Base-by-base conservation (phyloP, 305 asterid genomes). In the Fraxinus albicans region DNA sequence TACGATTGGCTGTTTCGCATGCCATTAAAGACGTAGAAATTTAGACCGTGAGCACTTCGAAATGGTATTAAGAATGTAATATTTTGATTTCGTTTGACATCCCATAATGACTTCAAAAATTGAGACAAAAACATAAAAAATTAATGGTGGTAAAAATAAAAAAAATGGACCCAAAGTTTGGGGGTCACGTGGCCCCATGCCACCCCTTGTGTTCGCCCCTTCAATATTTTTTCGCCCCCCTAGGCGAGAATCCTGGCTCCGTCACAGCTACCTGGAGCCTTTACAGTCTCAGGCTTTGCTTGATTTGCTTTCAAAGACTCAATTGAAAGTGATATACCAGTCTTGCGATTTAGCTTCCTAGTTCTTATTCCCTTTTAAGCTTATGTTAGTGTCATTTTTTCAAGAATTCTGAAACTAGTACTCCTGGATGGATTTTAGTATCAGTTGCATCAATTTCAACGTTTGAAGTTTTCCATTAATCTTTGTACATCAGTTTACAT, bases 271-370 rank as follows among this genome's bases (percentile, higher is more conserved):
- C 84, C 82, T 94, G 88, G 94, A 93, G 58, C 60, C 88, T 0
- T 80, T 80, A 6, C 90, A 90, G 53, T 86, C 93, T 60, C 93
- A 87, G 78, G 88, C 94, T 23, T 83, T 92, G 83, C 90, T 94
- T 23, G 98, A 93, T 74, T 86, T 92, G 92, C 92, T 95, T 35
- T 89, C 93, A 13, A 83, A 72, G 27, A 67, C 89, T 80, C 95
- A 94, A 81, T 79, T 93, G 81, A 94, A 92, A 88, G 93, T 95
- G 79, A 77, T 87, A 5, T 92, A 91, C 82, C 93, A 85, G 87
- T 87, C 86, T 7, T 95, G 86, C 79, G 95, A 94, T 63, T 29
- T 8, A 35, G 31, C 21, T 38, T 33, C 70, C n/a, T 19, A 17
- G 27, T 65, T 76, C 19, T 13, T 8, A 23, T 3, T 23, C 27